Evolutionary conservation across 1,139 yeast species (phyloP), one percentile per base, ranked within the genome.

Genomic region (Kodamaea derodonti): DNA sequence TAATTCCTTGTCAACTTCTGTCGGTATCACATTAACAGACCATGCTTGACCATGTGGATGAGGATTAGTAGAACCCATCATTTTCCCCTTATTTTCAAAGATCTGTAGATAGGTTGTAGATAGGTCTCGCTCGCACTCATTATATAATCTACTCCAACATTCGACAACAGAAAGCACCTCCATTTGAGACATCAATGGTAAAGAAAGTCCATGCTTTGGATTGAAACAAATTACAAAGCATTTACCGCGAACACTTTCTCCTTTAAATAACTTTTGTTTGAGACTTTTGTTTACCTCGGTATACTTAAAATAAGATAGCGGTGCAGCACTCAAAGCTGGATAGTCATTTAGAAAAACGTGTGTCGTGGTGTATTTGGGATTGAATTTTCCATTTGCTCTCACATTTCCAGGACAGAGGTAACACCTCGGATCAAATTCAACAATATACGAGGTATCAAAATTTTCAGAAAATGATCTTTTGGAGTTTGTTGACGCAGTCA

Each of bases 31-130:
- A 46, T 77, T 82, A 35, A 83, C 67, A 57, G 84, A 77, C 92
- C 92, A 83, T 8, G 84, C 87, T 59, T 83, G 92, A 13, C 80
- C 80, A 49, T 83, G 92, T 11, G 90, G 90, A 54, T 83, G 92
- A 3, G 88, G 84, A 51, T 83, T 83, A 2, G 88, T 80, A 51
- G 90, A 83, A 25, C 92, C 90, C 92, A 83, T 83, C 6, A 85
- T 84, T 33, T 78, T 67, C 20, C 92, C 92, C 59, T 82, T 83
- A 56, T 83, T 83, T 52, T 83, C 92, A 52, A 83, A 83, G 30
- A 83, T 80, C 59, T 82, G 90, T 42, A 83, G 62, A 57, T 83
- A 82, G 42, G 68, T 69, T 52, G 56, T 74, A 18, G 82, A 76
- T 1, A 77, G 67, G 36, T 69, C 71, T 12, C 42, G 40, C 24